A percentile compares a stretch with the other conserved stretches of the same genome.
Conservation (phyloP, 495 filamentous ascomycete genomes). For the Trichoderma orchidacearum region DNA sequence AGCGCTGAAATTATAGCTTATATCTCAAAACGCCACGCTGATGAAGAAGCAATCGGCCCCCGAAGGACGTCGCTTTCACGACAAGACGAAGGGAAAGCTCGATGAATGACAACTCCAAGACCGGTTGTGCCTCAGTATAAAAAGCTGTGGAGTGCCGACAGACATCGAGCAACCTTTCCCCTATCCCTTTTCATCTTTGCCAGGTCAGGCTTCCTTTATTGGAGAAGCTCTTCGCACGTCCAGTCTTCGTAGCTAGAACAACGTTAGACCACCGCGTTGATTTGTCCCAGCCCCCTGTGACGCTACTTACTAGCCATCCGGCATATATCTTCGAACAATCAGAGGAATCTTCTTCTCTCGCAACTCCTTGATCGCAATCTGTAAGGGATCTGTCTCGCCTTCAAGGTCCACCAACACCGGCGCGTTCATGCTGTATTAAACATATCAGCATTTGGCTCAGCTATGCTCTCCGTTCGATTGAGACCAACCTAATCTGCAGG, state of each 20-base stretch:
- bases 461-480: not conserved
- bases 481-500: slow-evolving; percentile 78
- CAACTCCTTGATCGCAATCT: slow-evolving; percentile 95
- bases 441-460: not conserved
- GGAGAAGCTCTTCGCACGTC: slow-evolving; percentile 89
- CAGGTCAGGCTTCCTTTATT: slow-evolving; percentile 10
- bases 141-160: not conserved
- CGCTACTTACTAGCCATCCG: slow-evolving; percentile 82
- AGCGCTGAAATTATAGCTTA: not conserved
- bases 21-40: not conserved
- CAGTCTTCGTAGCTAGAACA: slow-evolving; percentile 84
- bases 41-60: not conserved
- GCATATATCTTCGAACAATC: slow-evolving; percentile 86
- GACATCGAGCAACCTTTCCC: not conserved
- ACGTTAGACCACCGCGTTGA: slow-evolving; percentile 7
- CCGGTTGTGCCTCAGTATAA: not conserved
- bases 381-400: slow-evolving; percentile 92
- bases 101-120: not conserved
- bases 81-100: not conserved
- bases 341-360: slow-evolving; percentile 97
- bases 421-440: slow-evolving; percentile 71
- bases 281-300: not conserved
- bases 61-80: not conserved
- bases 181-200: not conserved
- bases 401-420: slow-evolving; percentile 93